A percentile compares a stretch with the other conserved stretches of the same genome.
These are phyloP conservation scores for Phaeotremella skinneri DNA, from an alignment of 768 basidiomycete genomes.

Conservation along the genomic window DNA sequence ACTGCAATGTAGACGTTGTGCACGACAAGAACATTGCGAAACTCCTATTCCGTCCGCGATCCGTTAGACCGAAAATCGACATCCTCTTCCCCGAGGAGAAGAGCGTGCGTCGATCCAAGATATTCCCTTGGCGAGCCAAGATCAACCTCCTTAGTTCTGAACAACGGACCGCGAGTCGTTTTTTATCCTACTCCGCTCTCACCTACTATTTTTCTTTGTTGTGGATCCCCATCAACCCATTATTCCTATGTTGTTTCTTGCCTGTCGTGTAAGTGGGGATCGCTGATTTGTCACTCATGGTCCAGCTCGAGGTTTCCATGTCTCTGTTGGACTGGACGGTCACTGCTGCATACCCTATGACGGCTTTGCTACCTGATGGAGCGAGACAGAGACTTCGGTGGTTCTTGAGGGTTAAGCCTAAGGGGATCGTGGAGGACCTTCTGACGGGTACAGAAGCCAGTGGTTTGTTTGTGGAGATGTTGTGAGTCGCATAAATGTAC, in stretches of 20 bases:
- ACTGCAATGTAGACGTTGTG: conserved; percentile 25
- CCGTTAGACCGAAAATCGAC: conserved; percentile 37
- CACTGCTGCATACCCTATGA: conserved; percentile 45
- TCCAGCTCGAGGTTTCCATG: conserved; percentile 42
- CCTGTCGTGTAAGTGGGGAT: too few relatives aligned
- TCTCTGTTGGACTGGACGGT: conserved; percentile 43
- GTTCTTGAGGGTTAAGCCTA: conserved; percentile 39
- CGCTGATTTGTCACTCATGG: conserved; percentile 6
- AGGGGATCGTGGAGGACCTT: conserved; percentile 42
- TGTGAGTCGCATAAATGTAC: conserved; percentile 28
- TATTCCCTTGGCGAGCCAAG: background rate
- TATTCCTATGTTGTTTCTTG: too few relatives aligned
- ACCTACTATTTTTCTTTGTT: background rate
- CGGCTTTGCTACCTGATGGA: conserved; percentile 31
- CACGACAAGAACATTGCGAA: conserved; percentile 44
- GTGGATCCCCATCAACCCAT: background rate
- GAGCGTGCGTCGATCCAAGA: conserved; percentile 21
- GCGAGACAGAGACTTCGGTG: conserved; percentile 39
- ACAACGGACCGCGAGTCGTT: background rate
- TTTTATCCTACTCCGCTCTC: background rate
- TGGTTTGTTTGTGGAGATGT: conserved; percentile 42
- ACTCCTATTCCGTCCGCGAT: conserved; percentile 43
- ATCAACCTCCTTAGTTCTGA: background rate
- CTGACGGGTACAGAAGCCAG: conserved; percentile 40
- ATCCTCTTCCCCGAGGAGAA: conserved; percentile 40